Percentiles rank a stretch among this genome's conserved stretches.
phyloP scores from a whole-genome alignment of 768 basidiomycete genomes.

The Collybia sordida region DNA sequence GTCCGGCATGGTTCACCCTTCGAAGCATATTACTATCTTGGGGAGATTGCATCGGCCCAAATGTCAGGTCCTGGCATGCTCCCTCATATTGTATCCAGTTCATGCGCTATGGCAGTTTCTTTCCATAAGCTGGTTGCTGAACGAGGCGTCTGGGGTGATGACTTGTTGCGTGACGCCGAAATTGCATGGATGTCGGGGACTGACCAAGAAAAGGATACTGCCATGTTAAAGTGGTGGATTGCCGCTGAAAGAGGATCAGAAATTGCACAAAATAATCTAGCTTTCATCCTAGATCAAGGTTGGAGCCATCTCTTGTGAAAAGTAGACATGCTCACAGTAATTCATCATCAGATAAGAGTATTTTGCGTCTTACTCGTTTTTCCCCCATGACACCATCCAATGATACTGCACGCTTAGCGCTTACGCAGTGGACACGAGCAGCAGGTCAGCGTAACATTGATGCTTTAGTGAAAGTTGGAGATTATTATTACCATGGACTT shows the following conservation, averaged over 20 bases:
- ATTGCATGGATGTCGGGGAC: slow-evolving; percentile 67
- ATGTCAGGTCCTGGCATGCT: slow-evolving; percentile 45
- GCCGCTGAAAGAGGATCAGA: slow-evolving; percentile 93
- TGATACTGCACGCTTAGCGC: slow-evolving; percentile 76
- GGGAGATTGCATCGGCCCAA: slow-evolving; percentile 70
- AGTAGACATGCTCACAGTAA: not conserved
- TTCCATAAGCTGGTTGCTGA: slow-evolving; percentile 94
- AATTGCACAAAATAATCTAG: slow-evolving; percentile 93
- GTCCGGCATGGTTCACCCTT: slow-evolving; percentile 87
- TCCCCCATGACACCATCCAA: slow-evolving; percentile 74
- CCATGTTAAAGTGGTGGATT: slow-evolving; percentile 93
- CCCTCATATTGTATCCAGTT: slow-evolving; percentile 56
- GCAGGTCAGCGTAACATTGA: slow-evolving; percentile 95
- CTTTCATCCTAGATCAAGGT: slow-evolving; percentile 92
- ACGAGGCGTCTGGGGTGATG: slow-evolving; percentile 84
- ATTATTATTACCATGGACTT: slow-evolving; percentile 92
- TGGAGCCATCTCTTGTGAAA: slow-evolving; percentile 13
- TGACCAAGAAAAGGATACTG: slow-evolving; percentile 74
- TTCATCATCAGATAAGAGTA: slow-evolving; percentile 57
- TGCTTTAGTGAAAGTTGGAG: slow-evolving; percentile 95
- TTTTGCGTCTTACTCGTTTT: slow-evolving; percentile 66
- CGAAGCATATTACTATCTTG: slow-evolving; percentile 94
- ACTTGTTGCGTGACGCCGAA: slow-evolving; percentile 81
- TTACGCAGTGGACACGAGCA: slow-evolving; percentile 94
- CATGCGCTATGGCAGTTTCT: slow-evolving; percentile 87